A percentile compares a stretch with the other conserved stretches of the same genome.
These are phyloP conservation scores for Solanum medicagineum DNA, from an alignment of 257 asterid species.

Conservation along the genomic window DNA sequence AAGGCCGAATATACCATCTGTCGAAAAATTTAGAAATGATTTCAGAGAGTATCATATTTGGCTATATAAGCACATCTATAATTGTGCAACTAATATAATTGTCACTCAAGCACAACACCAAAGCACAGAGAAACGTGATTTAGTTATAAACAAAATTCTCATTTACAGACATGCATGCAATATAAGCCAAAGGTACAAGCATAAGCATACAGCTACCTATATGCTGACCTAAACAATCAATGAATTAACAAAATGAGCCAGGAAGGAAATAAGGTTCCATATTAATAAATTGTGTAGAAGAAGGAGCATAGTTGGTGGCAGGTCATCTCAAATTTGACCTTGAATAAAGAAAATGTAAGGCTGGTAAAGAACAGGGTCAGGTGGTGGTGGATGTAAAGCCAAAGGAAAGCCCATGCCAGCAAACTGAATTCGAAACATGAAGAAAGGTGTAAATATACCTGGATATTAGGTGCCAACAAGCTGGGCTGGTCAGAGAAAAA, in stretches of 20 bases:
- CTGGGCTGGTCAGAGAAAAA: constrained; percentile 98
- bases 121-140: background rate
- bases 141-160: background rate
- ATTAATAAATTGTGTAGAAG: background rate
- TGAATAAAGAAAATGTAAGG: background rate
- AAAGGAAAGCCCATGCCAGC: background rate
- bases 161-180: background rate
- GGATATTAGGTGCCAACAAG: constrained; percentile 95
- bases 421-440: background rate
- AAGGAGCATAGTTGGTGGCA: background rate
- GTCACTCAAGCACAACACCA: background rate
- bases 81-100: background rate
- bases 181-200: background rate
- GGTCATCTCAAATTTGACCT: background rate
- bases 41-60: background rate
- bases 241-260: background rate
- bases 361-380: background rate
- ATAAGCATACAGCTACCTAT: background rate
- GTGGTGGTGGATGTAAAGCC: background rate
- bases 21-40: constrained; percentile 16
- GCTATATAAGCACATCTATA: background rate
- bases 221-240: background rate
- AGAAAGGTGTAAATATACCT: constrained; percentile 29
- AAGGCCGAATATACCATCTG: constrained; percentile 99
- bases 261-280: background rate